Evolutionary conservation across 306 rosid species (phyloP), one percentile per base, ranked within the genome.

Genomic region (Cicer judaicum): DNA sequence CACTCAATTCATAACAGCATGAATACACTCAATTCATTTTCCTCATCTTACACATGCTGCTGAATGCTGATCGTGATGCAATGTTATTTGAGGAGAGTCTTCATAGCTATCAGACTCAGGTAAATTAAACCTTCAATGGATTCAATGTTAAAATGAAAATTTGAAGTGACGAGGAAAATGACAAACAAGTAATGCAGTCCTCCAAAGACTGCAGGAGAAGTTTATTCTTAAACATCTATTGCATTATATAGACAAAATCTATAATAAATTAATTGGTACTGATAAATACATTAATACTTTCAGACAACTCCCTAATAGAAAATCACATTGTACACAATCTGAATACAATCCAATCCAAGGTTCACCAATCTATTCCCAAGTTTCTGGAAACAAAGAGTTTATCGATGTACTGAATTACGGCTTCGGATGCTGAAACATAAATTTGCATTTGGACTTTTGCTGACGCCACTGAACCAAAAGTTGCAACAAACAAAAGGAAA

Each of bases 311-410:
- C 34, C 69, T 61, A 54, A 54, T 29, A 55, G 64, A 16, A 49
- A 78, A 64, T 70, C 46, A 73, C 42, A 78, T 39, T 49, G 63
- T 64, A 50, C 80, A 56, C 80, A 64, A 70, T 69, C 34, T 12
- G 36, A 73, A 76, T 69, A 82, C 75, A 70, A 71, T 50, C 62
- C 60, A 79, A 50, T 50, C 62, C 60, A 79, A 50, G 60, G 10
- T 77, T 84, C 84, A 93, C 98, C 98, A 93, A 84, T 91, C 97
- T 69, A 82, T 53, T 54, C 97, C 98, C 91, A 93, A 78, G 50
- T 86, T 86, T 82, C 90, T 88, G 57, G 98, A 82, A 70, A 74
- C 78, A 84, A 83, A 89, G 79, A 91, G 97, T 76, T 87, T 78
- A 76, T 93, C 98, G 8, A 93, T 57, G 83, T 93, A 89, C 52